Evolutionary conservation across 2,329 filamentous ascomycete species (phyloP).

Genomic region (Arachnomyces sp.): DNA sequence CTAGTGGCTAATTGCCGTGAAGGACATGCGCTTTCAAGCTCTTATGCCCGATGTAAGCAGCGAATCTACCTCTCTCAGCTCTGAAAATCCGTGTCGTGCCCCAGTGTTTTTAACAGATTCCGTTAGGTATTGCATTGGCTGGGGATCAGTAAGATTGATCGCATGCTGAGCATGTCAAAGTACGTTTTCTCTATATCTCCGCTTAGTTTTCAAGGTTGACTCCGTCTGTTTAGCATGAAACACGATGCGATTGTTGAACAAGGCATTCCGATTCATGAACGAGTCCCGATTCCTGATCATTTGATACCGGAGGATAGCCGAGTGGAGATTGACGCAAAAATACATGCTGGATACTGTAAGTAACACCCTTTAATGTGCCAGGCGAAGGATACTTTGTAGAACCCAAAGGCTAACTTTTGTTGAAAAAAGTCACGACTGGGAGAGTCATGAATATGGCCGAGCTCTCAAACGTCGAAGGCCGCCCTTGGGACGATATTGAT

Average conservation of each 20-base stretch:
- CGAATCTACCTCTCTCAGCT: too few relatives aligned
- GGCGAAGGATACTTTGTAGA: too few relatives aligned
- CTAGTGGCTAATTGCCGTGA: conserved; percentile 11
- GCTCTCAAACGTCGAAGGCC: conserved; percentile 71
- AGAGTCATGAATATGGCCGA: conserved; percentile 79
- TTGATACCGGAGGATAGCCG: conserved; percentile 90
- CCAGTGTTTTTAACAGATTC: too few relatives aligned
- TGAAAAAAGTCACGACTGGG: conserved; percentile 69
- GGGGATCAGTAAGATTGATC: conserved; percentile 95
- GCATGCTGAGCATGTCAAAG: conserved; percentile 99
- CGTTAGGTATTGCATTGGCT: conserved; percentile 80
- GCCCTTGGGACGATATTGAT: conserved; percentile 66
- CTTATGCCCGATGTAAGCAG: conserved; percentile 73
- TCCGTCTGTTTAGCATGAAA: conserved; percentile 33
- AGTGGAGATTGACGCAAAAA: conserved; percentile 99
- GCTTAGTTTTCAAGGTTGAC: background rate
- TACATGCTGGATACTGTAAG: conserved; percentile 67
- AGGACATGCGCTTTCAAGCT: conserved; percentile 90
- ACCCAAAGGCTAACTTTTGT: conserved; percentile 64
- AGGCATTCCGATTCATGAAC: conserved; percentile 68
- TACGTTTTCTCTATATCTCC: conserved; percentile 40
- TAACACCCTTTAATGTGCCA: background rate
- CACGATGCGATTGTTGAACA: conserved; percentile 45
- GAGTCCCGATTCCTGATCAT: conserved; percentile 85
- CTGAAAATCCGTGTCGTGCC: too few relatives aligned